These are phyloP conservation scores for Phytophthora multivora DNA, from an alignment of 352 stramenopile genomes.

Conservation along the genomic window DNA sequence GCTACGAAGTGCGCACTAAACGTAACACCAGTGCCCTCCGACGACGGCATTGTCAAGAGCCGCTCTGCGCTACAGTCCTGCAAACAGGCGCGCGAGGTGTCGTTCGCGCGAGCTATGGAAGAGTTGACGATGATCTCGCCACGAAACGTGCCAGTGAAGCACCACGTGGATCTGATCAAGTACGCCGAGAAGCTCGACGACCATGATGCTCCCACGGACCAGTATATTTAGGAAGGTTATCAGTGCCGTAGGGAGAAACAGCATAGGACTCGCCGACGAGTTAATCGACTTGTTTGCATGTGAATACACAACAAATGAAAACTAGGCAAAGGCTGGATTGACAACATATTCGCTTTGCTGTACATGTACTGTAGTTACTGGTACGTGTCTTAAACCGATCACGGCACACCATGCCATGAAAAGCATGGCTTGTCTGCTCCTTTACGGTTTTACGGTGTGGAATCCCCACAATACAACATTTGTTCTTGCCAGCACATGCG, in stretches of 20 bases:
- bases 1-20: slow-evolving; percentile 52
- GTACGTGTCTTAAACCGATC: background rate
- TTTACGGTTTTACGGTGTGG: too few species aligned
- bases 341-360: slow-evolving; percentile 1
- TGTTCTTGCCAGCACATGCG: background rate
- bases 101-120: slow-evolving; percentile 78
- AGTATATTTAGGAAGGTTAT: slow-evolving; percentile 60
- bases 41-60: slow-evolving; percentile 72
- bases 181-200: slow-evolving; percentile 83
- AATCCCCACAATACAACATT: background rate
- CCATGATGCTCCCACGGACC: slow-evolving; percentile 55
- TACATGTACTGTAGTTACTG: too few species aligned
- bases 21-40: slow-evolving; percentile 63
- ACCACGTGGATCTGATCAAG: slow-evolving; percentile 85
- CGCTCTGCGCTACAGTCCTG: slow-evolving; percentile 70
- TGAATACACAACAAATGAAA: slow-evolving; percentile 33
- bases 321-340: slow-evolving; percentile 6
- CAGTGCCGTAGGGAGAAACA: slow-evolving; percentile 19
- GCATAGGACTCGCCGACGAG: slow-evolving; percentile 28
- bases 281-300: slow-evolving; percentile 33
- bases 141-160: slow-evolving; percentile 76
- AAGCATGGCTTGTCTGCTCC: too few species aligned
- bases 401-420: background rate
- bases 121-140: slow-evolving; percentile 80
- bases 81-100: slow-evolving; percentile 75